These are phyloP conservation scores for Pulveroboletus sp. DNA, from an alignment of 768 basidiomycete species.

Conservation along the genomic window DNA sequence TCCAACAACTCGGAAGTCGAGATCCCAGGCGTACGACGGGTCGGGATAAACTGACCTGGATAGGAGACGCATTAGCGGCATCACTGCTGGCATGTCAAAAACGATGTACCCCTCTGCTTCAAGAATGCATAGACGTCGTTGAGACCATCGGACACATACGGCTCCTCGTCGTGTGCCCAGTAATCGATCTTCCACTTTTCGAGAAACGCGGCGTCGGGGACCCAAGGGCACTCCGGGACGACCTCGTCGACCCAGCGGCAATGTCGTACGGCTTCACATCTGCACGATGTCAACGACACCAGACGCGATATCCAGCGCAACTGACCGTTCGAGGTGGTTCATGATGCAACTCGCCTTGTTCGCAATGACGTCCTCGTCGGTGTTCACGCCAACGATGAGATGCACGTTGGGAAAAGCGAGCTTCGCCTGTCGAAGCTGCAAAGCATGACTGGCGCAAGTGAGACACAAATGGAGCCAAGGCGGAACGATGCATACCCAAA, in stretches of 20 bases:
- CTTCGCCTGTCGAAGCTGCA: constrained; percentile 96
- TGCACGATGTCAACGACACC: constrained; percentile 27
- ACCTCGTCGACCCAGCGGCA: constrained; percentile 98
- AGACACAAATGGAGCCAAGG: neutral
- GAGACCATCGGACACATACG: constrained; percentile 73
- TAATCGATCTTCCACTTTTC: constrained; percentile 90
- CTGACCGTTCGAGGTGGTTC: constrained; percentile 81
- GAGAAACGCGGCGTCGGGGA: constrained; percentile 76
- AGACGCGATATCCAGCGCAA: neutral
- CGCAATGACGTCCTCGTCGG: constrained; percentile 72
- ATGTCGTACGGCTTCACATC: constrained; percentile 88
- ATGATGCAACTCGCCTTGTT: constrained; percentile 86
- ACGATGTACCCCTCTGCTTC: constrained; percentile 70
- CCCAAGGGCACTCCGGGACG: constrained; percentile 87
- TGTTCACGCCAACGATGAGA: constrained; percentile 90
- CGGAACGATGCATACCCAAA: constrained; percentile 61
- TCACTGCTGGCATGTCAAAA: neutral
- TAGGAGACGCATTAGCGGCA: neutral
- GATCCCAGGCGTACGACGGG: constrained; percentile 88
- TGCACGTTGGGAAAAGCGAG: constrained; percentile 87
- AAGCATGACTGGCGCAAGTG: constrained; percentile 64
- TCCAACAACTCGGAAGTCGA: constrained; percentile 92
- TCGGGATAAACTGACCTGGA: constrained; percentile 90
- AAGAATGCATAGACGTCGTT: constrained; percentile 83
- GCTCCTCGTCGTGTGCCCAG: constrained; percentile 92